Conservation (phyloP, 345 rosid genomes). For the Firmiana major region DNA sequence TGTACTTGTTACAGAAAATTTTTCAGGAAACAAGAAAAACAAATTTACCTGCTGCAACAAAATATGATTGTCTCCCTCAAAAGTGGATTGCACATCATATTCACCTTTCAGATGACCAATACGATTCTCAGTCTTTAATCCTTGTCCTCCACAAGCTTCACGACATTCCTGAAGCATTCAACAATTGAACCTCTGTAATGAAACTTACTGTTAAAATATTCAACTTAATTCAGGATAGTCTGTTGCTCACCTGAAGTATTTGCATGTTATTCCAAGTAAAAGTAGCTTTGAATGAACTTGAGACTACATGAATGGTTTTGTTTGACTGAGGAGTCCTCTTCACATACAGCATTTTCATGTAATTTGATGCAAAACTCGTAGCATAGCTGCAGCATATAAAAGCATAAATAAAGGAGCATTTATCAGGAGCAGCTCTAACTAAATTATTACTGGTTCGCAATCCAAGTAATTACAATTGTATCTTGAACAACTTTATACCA, state of each 20-base stretch:
- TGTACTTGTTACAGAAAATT: neutral
- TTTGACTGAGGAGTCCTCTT: slow-evolving; percentile 74
- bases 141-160: slow-evolving; percentile 98
- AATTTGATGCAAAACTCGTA: slow-evolving; percentile 68
- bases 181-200: neutral
- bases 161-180: slow-evolving; percentile 71
- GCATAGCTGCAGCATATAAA: slow-evolving; percentile 53
- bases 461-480: neutral
- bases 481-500: neutral
- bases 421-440: neutral
- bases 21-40: neutral
- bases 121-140: slow-evolving; percentile 82
- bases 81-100: slow-evolving; percentile 85
- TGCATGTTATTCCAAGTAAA: slow-evolving; percentile 91
- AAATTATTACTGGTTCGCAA: neutral
- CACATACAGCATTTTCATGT: slow-evolving; percentile 71
- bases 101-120: slow-evolving; percentile 86
- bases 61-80: slow-evolving; percentile 93
- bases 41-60: slow-evolving; percentile 85
- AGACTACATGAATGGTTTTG: slow-evolving; percentile 74
- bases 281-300: slow-evolving; percentile 81
- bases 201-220: neutral
- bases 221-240: neutral
- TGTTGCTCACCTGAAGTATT: slow-evolving; percentile 72
- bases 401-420: neutral